Percentiles rank a stretch among this genome's conserved stretches.
Conservation (phyloP, 177 flowering plant genomes). For the Vitis hybrid region DNA sequence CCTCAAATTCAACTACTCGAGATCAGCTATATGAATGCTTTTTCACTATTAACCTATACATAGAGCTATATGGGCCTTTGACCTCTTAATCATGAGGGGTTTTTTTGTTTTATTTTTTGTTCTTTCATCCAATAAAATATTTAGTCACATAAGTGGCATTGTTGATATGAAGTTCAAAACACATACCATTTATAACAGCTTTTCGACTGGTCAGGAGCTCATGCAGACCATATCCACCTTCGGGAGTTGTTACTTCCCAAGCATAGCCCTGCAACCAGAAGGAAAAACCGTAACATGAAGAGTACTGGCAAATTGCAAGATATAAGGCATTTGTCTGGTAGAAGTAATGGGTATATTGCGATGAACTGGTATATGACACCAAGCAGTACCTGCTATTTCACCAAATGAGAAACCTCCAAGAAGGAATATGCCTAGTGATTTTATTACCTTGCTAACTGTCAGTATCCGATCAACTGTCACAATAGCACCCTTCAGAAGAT, state of each 20-base stretch:
- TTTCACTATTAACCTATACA: no score
- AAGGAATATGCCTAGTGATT: no score
- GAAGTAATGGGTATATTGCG: neutral
- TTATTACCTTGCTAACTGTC: conserved; percentile 86
- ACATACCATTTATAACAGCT: conserved; percentile 66
- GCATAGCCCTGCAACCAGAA: conserved; percentile 75
- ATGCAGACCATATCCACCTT: conserved; percentile 91
- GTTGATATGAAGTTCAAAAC: neutral
- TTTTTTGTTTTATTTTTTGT: no score
- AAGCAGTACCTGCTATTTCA: conserved; percentile 4
- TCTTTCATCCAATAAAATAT: neutral
- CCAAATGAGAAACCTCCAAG: neutral
- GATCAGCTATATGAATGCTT: no score
- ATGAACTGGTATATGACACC: neutral
- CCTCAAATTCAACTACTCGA: no score
- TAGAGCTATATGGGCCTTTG: no score
- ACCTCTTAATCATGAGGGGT: no score
- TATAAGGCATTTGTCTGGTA: neutral
- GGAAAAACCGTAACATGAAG: conserved; percentile 1
- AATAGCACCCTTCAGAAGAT: conserved; percentile 85
- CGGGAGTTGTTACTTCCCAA: conserved; percentile 92
- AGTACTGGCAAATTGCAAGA: neutral
- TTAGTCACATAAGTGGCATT: neutral
- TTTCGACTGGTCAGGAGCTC: conserved; percentile 70
- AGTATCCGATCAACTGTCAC: conserved; percentile 87